Evolutionary conservation across 225 moss, liverwort and hornwort species (phyloP), one percentile per base, ranked within the genome.

Genomic region (Rhytidiadelphus loreus): DNA sequence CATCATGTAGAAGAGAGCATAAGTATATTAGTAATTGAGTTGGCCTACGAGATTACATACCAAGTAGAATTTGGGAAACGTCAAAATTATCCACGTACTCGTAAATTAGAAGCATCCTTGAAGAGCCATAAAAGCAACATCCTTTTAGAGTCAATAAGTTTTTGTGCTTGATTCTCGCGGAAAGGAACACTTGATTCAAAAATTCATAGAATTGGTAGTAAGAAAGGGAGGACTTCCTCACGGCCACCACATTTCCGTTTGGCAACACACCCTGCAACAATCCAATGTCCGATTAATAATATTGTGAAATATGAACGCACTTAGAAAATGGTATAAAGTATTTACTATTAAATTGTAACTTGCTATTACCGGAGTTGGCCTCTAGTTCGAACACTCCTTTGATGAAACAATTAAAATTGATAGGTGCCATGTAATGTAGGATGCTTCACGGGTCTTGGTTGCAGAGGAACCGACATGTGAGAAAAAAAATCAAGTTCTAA

Each of bases 1-100:
- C 7, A 30, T 62, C 16, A 62, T 62, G 62, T 30, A 62, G 29
- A 30, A 30, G 1, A 62, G 30, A 30, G 62, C 4, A 15, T 30
- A 30, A 60, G 2, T 26, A 2, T 15, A 30, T 62, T 15, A 62
- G 15, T 29, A 30, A 30, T 62, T 1, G 3, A 62, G 4, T 62
- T 30, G 62, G 14, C 7, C 3, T 4, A 8, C 14, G 15, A 25
- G 25, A 41, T 15, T 13, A 70, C 70, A 8, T 14, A 70, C 70
- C 70, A 14, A 70, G 3, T 70, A 70, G 41, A 41, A 15, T 2
- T 1, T 5, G 0, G 0, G 2, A 4, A 8, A 41, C 14, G 25
- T 13, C 2, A 1, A n/a, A 7, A 68, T 68, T n/a, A 3, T n/a
- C 22, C n/a, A 13, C 12, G 4, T n/a, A 23, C 8, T 41, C 70